Evolutionary conservation across 176 grass and related monocot genomes (phyloP).

Genomic region (Raddia distichophylla): DNA sequence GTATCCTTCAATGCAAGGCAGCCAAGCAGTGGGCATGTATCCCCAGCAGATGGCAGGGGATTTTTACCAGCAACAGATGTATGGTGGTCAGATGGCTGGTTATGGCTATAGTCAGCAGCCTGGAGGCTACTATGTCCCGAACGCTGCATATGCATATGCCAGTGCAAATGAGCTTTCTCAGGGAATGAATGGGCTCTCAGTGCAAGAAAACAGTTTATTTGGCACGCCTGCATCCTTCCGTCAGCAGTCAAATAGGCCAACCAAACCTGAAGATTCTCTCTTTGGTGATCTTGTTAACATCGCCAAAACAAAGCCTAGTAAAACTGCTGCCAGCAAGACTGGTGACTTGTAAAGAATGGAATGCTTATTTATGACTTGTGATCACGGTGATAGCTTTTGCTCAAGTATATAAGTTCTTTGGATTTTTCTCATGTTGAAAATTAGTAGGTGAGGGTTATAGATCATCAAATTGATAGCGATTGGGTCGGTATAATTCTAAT

Average conservation of each 20-base stretch:
- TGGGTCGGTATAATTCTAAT: conserved; percentile 28
- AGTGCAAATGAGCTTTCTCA: conserved; percentile 63
- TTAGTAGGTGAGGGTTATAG: conserved; percentile 41
- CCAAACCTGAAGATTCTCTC: conserved; percentile 72
- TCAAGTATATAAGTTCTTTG: conserved; percentile 54
- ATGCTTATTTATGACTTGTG: conserved; percentile 9
- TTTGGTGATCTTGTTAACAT: conserved; percentile 96
- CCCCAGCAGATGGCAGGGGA: conserved; percentile 63
- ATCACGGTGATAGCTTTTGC: conserved; percentile 18
- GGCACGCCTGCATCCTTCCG: conserved; percentile 35
- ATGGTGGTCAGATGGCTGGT: conserved; percentile 57
- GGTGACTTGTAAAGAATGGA: conserved; percentile 45
- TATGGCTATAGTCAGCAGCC: conserved; percentile 65
- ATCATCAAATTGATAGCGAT: conserved; percentile 43
- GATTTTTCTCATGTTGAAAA: conserved; percentile 28
- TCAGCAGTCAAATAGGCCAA: conserved; percentile 52
- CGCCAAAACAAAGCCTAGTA: conserved; percentile 77
- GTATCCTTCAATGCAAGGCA: conserved; percentile 54
- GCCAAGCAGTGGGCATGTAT: conserved; percentile 45
- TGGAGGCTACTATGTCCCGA: conserved; percentile 57
- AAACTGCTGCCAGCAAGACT: conserved; percentile 60
- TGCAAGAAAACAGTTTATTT: conserved; percentile 58
- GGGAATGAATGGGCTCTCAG: conserved; percentile 72
- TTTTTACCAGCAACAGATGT: conserved; percentile 62
- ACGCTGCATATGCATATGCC: conserved; percentile 39